Conservation (phyloP, 371 early-diverging fungal species). For the Batkoa obscura region DNA sequence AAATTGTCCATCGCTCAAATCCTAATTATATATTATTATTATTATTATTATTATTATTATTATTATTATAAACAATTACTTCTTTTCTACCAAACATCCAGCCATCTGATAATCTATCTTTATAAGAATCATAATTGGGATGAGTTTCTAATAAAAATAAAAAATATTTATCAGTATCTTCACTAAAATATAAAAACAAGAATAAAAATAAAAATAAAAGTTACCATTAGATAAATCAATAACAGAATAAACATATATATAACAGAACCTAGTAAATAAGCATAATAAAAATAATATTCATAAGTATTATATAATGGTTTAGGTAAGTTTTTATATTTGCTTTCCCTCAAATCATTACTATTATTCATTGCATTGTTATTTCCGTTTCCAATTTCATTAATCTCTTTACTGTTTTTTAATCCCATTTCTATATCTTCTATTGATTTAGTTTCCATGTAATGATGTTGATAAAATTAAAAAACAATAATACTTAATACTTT, state of each 20-base stretch:
- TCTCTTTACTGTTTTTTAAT: too few relatives aligned
- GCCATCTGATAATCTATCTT: conserved; percentile 14
- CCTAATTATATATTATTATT: conserved; percentile 15
- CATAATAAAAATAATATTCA: conserved; percentile 57
- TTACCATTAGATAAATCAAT: too few relatives aligned
- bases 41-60: background rate
- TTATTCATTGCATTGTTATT: too few relatives aligned
- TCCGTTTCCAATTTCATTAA: too few relatives aligned
- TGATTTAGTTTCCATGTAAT: too few relatives aligned
- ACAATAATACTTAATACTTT: too few relatives aligned
- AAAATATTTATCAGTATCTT: background rate
- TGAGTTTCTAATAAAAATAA: conserved; percentile 1
- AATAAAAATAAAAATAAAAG: conserved; percentile 31
- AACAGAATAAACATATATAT: conserved; percentile 43
- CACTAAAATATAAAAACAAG: background rate
- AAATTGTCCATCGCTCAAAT: conserved; percentile 77
- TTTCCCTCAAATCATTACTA: too few relatives aligned
- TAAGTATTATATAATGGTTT: conserved; percentile 21
- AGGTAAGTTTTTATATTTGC: too few relatives aligned
- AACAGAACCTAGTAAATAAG: conserved; percentile 27
- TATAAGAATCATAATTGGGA: conserved; percentile 7
- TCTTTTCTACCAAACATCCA: conserved; percentile 30
- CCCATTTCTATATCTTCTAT: too few relatives aligned
- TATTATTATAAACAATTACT: conserved; percentile 17
- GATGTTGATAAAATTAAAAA: too few relatives aligned